Conservation (phyloP, 495 filamentous ascomycete genomes). For the Paragyromitra xinjiangensis region DNA sequence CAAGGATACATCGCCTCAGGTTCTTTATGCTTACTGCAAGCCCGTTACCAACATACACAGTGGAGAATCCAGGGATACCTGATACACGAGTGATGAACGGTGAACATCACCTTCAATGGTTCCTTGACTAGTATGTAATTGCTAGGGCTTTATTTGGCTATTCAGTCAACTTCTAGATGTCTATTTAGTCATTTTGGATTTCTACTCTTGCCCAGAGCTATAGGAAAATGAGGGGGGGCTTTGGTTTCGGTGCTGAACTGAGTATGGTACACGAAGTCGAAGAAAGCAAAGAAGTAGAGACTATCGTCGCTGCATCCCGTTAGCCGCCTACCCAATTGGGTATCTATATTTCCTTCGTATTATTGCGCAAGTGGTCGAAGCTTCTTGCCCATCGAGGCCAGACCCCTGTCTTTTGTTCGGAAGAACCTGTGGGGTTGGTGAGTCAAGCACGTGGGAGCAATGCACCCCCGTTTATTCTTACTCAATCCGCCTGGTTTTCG, state of each 20-base stretch:
- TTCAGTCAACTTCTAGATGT: neutral
- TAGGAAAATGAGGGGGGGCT: neutral
- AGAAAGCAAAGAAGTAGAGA: neutral
- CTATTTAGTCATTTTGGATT: neutral
- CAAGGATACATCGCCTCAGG: neutral
- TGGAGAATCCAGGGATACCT: neutral
- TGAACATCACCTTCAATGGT: slow-evolving; percentile 16
- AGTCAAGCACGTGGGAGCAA: neutral
- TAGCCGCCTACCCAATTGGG: neutral
- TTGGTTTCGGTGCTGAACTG: neutral
- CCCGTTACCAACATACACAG: neutral
- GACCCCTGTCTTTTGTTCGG: neutral
- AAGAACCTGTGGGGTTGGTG: neutral
- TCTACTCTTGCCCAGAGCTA: neutral
- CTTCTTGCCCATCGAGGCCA: neutral
- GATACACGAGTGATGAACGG: slow-evolving; percentile 24
- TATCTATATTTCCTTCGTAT: neutral
- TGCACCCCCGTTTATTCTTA: neutral
- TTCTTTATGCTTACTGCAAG: neutral
- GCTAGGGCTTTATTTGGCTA: too few species aligned
- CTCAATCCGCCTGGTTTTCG: neutral
- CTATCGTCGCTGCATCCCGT: neutral
- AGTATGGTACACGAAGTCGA: neutral
- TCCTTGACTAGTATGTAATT: neutral
- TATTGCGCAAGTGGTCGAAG: neutral